Base-by-base conservation (phyloP, 2,329 filamentous ascomycete genomes). In the Colletotrichum filicis region DNA sequence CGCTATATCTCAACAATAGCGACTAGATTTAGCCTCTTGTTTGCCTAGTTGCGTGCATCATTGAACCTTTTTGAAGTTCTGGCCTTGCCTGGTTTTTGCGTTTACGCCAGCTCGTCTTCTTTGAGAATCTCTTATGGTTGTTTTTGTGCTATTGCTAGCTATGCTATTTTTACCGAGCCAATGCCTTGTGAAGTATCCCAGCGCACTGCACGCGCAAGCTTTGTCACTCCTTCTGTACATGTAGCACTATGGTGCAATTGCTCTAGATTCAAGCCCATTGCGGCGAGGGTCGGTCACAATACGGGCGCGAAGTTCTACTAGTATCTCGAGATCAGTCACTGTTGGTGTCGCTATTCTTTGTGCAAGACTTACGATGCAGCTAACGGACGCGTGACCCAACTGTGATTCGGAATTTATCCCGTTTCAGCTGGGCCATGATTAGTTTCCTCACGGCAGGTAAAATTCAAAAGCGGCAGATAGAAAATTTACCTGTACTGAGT, bases 371-470 rank as follows among this genome's bases (percentile, higher is more conserved):
- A 66, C 63, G 2, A 26, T 66, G 16, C 26, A 22, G 16, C 6
- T 24, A n/a, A n/a, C 14, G 2, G 53, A n/a, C 19, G 22, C 24
- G 5, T 42, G 24, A 16, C 11, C 24, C 35, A 6, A 66, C 14
- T 6, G 63, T 68, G 19, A 68, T 64, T 57, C 26, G 49, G 22
- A 69, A 69, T 7, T 69, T 69, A 5, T 69, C 66, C 26, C 66
- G 60, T 35, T 69, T 69, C 19, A 69, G 35, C 66, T 69, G 22
- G 8, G 1, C 9, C 0, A 19, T 16, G 16, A 12, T 60, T n/a
- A 66, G 46, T 35, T 4, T 22, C n/a, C 52, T 2, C 14, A 24
- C 6, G n/a, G 14, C 14, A 19, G 11, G n/a, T n/a, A 6, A 49
- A 4, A 12, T 3, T 3, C n/a, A 7, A 5, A 11, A n/a, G 14